Percentiles rank a stretch among this genome's conserved stretches.
Conservation (phyloP, 305 asterid genomes). For the Nicotiana rustica region DNA sequence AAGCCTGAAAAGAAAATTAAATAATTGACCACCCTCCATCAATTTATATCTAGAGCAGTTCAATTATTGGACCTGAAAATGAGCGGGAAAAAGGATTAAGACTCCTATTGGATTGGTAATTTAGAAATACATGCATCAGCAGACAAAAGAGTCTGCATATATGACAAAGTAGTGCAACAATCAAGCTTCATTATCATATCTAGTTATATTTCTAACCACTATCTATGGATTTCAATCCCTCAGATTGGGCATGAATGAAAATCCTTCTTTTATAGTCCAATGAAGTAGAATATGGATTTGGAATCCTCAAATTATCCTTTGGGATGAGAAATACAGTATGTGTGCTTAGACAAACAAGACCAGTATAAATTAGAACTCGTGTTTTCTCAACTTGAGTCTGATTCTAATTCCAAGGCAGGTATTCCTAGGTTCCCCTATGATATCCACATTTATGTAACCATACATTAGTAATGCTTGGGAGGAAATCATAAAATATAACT, state of each 20-base stretch:
- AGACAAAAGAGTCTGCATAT: neutral
- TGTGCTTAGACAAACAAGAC: neutral
- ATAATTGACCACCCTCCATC: neutral
- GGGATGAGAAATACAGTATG: neutral
- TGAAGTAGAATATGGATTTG: slow-evolving; percentile 21
- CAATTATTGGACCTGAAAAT: neutral
- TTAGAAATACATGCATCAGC: neutral
- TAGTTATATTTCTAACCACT: neutral
- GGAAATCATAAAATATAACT: neutral
- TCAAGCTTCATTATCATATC: neutral
- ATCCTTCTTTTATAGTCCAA: slow-evolving; percentile 24
- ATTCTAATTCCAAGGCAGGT: slow-evolving; percentile 21
- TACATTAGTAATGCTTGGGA: neutral
- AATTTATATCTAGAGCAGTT: neutral
- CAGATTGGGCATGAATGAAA: neutral
- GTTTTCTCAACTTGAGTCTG: slow-evolving; percentile 6
- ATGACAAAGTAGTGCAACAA: neutral
- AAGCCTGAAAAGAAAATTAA: neutral
- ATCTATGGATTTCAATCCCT: neutral
- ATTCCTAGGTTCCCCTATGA: slow-evolving; percentile 8
- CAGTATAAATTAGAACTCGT: neutral
- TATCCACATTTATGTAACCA: neutral
- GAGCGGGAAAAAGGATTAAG: neutral
- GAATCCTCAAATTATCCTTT: neutral
- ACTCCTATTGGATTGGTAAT: neutral